These are phyloP conservation scores for Rhinocladiella similis DNA, from an alignment of 2,329 filamentous ascomycete species.

Conservation along the genomic window DNA sequence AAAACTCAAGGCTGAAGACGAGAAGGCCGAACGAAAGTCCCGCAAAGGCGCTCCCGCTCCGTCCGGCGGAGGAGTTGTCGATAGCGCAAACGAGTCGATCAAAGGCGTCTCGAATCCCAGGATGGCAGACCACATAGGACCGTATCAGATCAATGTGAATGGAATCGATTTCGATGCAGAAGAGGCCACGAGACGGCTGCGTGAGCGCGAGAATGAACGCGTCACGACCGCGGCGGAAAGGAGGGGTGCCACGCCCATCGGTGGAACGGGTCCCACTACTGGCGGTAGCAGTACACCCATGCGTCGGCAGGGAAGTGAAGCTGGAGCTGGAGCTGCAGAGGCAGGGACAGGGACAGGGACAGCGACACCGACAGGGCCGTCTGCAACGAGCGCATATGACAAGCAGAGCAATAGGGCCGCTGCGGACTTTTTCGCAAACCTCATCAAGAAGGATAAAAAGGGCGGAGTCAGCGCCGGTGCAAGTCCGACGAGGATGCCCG, in stretches of 20 bases:
- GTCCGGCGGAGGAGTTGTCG: slow-evolving; percentile 28
- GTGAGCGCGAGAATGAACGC: slow-evolving; percentile 26
- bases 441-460: slow-evolving; percentile 28
- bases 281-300: slow-evolving; percentile 18
- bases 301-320: slow-evolving; percentile 18
- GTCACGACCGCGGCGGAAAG: slow-evolving; percentile 3
- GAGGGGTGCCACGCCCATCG: not conserved
- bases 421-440: slow-evolving; percentile 26
- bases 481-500: slow-evolving; percentile 18
- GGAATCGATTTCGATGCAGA: slow-evolving; percentile 95
- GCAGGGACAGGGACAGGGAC: not conserved
- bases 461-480: slow-evolving; percentile 15
- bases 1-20: slow-evolving; percentile 57
- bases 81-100: slow-evolving; percentile 38
- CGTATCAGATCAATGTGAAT: slow-evolving; percentile 97
- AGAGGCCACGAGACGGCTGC: slow-evolving; percentile 49
- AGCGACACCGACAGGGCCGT: slow-evolving; percentile 1
- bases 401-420: slow-evolving; percentile 27
- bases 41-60: slow-evolving; percentile 18
- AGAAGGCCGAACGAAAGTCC: slow-evolving; percentile 37
- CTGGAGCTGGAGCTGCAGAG: slow-evolving; percentile 2
- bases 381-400: not conserved
- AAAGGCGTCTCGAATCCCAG: slow-evolving; percentile 37
- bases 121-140: slow-evolving; percentile 80
- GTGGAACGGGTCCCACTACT: not conserved